Percentiles rank a stretch among this genome's conserved stretches.
Conservation (phyloP, 192 early-diverging fungal species). For the Entomortierella parvispora region DNA sequence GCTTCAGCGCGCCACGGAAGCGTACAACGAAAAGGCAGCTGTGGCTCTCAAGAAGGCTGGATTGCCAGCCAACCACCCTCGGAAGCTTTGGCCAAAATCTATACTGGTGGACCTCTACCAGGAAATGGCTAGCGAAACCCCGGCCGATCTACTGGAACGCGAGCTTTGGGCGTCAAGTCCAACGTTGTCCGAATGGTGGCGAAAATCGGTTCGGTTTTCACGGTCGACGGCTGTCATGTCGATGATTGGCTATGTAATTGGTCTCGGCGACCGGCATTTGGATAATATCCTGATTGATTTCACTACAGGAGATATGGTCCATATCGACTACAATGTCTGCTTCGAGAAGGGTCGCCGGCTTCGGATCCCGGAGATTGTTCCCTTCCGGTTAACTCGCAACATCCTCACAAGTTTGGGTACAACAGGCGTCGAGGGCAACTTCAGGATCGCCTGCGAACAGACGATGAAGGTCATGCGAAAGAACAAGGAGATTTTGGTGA, state of each 20-base stretch:
- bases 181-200: conserved; percentile 80
- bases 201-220: conserved; percentile 74
- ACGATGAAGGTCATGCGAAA: conserved; percentile 82
- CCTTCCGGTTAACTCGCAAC: conserved; percentile 91
- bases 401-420: conserved; percentile 91
- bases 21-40: conserved; percentile 84
- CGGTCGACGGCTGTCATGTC: conserved; percentile 88
- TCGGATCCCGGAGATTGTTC: conserved; percentile 89
- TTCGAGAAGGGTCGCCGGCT: conserved; percentile 94
- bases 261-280: conserved; percentile 92
- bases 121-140: conserved; percentile 73
- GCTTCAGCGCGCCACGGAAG: conserved; percentile 64
- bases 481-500: conserved; percentile 83
- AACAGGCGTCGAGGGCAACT: conserved; percentile 81
- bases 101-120: conserved; percentile 67
- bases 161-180: conserved; percentile 73
- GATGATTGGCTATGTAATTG: conserved; percentile 89
- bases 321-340: conserved; percentile 97
- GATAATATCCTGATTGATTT: conserved; percentile 93
- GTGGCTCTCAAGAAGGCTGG: conserved; percentile 65
- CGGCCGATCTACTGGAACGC: conserved; percentile 68
- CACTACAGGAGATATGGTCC: conserved; percentile 84
- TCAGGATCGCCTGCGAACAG: conserved; percentile 80
- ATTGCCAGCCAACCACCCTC: conserved; percentile 59
- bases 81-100: conserved; percentile 75